A percentile compares a stretch with the other conserved stretches of the same genome.
Conservation (phyloP, 2,329 filamentous ascomycete species). For the Colletotrichum liriopes region DNA sequence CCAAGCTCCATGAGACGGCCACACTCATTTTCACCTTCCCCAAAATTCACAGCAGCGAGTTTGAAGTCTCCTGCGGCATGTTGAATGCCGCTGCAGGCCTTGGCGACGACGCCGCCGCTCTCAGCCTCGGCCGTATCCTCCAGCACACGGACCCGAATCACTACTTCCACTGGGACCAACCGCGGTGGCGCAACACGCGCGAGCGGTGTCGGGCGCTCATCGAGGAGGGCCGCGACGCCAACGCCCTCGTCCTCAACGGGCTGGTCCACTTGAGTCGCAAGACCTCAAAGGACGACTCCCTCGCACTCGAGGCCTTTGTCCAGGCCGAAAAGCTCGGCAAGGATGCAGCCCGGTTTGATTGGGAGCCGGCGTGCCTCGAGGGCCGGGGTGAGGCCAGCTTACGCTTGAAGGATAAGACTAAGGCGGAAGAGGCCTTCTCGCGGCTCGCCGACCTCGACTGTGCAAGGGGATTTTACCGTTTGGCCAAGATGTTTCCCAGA, state of each 20-base stretch:
- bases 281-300: neutral
- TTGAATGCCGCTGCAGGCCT: slow-evolving; percentile 53
- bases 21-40: neutral
- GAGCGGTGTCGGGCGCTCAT: slow-evolving; percentile 52
- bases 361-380: slow-evolving; percentile 19
- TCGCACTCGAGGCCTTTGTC: slow-evolving; percentile 28
- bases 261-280: slow-evolving; percentile 14
- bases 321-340: slow-evolving; percentile 19
- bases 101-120: slow-evolving; percentile 51
- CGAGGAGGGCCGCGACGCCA: slow-evolving; percentile 49
- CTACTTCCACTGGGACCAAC: slow-evolving; percentile 44
- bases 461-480: neutral
- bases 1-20: slow-evolving; percentile 27
- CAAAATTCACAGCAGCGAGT: neutral
- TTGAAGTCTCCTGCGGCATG: slow-evolving; percentile 38
- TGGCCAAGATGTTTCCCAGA: slow-evolving; percentile 3
- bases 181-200: slow-evolving; percentile 45
- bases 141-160: neutral
- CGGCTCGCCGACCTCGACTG: slow-evolving; percentile 5
- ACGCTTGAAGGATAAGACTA: neutral
- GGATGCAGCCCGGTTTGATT: slow-evolving; percentile 35
- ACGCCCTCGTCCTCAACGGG: slow-evolving; percentile 55
- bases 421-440: slow-evolving; percentile 5
- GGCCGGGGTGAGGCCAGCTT: slow-evolving; percentile 11
- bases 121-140: slow-evolving; percentile 41